Conservation (phyloP, 176 grass and related monocot species). For the Hordeum vulgare region DNA sequence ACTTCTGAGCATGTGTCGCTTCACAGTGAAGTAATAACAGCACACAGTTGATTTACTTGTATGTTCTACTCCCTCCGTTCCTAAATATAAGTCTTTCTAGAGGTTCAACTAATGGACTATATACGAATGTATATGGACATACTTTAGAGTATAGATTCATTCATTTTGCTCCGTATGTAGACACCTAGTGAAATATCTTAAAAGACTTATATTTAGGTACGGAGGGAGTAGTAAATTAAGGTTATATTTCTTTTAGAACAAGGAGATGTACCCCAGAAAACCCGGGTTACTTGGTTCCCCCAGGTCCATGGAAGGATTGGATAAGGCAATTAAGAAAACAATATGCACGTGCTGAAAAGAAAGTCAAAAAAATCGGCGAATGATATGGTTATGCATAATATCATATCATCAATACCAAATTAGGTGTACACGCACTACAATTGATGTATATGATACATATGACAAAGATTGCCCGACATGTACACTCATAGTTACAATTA, state of each 20-base stretch:
- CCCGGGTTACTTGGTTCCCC: not conserved
- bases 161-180: too few species aligned
- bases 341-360: slow-evolving; percentile 21
- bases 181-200: too few species aligned
- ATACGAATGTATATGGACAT: too few species aligned
- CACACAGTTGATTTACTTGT: not conserved
- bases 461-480: not conserved
- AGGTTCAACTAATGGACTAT: too few species aligned
- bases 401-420: not conserved
- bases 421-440: not conserved
- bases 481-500: not conserved
- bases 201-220: too few species aligned
- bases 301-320: slow-evolving; percentile 6
- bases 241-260: not conserved
- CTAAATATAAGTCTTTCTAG: too few species aligned
- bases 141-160: too few species aligned
- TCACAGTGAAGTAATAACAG: not conserved
- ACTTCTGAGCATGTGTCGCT: not conserved
- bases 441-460: not conserved
- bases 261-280: not conserved
- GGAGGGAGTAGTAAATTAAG: not conserved
- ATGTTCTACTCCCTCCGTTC: not conserved
- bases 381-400: not conserved
- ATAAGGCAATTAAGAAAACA: not conserved
- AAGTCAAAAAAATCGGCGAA: slow-evolving; percentile 4